A percentile compares a stretch with the other conserved stretches of the same genome.
Conservation (phyloP, 2,329 filamentous ascomycete species). For the Aspergillus latus region DNA sequence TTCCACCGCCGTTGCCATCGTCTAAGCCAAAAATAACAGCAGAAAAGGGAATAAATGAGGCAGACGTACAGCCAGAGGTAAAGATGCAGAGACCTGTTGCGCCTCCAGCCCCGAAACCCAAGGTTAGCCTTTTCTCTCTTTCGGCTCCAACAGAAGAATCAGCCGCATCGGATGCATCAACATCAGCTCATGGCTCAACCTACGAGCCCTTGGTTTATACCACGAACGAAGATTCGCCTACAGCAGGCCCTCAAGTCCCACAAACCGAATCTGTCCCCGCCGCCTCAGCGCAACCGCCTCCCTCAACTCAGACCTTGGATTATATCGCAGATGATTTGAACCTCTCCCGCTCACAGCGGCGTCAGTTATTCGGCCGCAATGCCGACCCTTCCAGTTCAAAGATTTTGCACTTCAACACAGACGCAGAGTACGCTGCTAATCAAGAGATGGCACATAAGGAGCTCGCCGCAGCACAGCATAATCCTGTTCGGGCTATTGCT, state of each 20-base stretch:
- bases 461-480: conserved; percentile 60
- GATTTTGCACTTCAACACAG: conserved; percentile 84
- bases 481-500: conserved; percentile 77
- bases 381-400: conserved; percentile 55
- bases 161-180: conserved; percentile 8
- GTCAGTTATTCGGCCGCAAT: conserved; percentile 79
- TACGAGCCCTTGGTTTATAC: conserved; percentile 45
- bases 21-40: conserved; percentile 8
- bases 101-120: conserved; percentile 38
- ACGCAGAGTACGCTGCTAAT: conserved; percentile 82
- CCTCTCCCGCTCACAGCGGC: conserved; percentile 70
- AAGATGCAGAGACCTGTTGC: conserved; percentile 14
- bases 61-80: neutral
- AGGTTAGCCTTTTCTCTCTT: conserved; percentile 47
- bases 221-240: conserved; percentile 22
- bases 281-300: neutral
- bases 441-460: conserved; percentile 70
- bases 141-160: conserved; percentile 28
- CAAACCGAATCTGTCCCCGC: conserved; percentile 5
- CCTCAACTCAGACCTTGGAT: conserved; percentile 58
- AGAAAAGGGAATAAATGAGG: neutral
- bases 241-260: conserved; percentile 20
- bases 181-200: conserved; percentile 25
- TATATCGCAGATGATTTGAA: conserved; percentile 75
- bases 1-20: conserved; percentile 17